phyloP scores from a whole-genome alignment of 495 filamentous ascomycete genomes.

The Trichoderma asperelloides region DNA sequence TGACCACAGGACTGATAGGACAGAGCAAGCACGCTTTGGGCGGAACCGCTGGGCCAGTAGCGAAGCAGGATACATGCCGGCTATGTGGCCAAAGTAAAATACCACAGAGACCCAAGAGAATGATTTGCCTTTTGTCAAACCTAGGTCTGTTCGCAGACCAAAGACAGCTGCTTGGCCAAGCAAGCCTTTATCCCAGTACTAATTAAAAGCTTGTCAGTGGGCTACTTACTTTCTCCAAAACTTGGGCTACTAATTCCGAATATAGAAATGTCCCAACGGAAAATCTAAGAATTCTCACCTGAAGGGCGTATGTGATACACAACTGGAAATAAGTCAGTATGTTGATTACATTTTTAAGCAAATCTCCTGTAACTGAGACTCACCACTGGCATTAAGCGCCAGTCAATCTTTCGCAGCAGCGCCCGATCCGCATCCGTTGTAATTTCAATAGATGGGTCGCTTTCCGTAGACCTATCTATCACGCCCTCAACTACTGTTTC shows the following conservation, averaged over 20 bases:
- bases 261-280: background rate
- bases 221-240: background rate
- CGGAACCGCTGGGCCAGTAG: background rate
- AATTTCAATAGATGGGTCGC: background rate
- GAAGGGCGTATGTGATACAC: background rate
- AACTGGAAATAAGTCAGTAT: background rate
- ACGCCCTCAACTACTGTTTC: background rate
- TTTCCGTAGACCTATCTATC: background rate
- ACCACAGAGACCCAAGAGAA: background rate
- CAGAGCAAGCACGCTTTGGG: background rate
- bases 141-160: background rate
- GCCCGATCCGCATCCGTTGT: background rate
- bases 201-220: background rate
- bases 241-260: background rate
- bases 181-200: background rate
- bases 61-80: background rate
- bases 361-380: background rate
- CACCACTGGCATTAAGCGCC: background rate
- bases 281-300: background rate
- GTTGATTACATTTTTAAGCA: background rate
- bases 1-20: constrained; percentile 22
- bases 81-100: background rate
- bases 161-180: background rate
- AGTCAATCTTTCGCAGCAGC: background rate
- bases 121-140: background rate